Evolutionary conservation across 345 rosid species (phyloP).

Genomic region (Melastoma malabathricum): DNA sequence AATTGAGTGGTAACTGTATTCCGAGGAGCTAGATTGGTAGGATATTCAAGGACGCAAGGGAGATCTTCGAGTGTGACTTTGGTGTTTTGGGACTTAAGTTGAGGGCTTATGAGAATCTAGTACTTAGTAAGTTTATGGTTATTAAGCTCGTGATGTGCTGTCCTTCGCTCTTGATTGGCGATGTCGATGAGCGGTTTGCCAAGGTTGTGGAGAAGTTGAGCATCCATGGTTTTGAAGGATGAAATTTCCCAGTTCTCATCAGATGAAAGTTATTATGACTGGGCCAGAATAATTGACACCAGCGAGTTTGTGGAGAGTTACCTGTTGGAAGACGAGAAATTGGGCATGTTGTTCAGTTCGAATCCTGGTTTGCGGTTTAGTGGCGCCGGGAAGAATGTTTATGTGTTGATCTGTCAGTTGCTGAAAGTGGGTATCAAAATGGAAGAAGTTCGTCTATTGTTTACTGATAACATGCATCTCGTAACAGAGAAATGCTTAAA

Average conservation of each 20-base stretch:
- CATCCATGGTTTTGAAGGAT: conserved; percentile 33
- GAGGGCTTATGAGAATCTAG: conserved; percentile 42
- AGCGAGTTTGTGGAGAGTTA: conserved; percentile 49
- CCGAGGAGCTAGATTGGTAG: conserved; percentile 59
- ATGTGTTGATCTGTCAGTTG: conserved; percentile 44
- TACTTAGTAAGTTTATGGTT: conserved; percentile 37
- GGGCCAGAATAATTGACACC: conserved; percentile 47
- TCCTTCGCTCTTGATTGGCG: conserved; percentile 39
- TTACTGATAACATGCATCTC: conserved; percentile 37
- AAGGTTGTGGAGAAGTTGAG: conserved; percentile 37
- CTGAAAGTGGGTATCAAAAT: conserved; percentile 44
- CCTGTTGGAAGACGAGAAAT: conserved; percentile 40
- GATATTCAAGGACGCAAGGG: conserved; percentile 50
- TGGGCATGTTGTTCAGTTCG: conserved; percentile 25
- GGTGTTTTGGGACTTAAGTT: conserved; percentile 38
- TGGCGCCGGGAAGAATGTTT: conserved; percentile 53
- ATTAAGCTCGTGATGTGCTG: conserved; percentile 48
- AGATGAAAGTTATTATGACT: conserved; percentile 26
- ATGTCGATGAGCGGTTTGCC: conserved; percentile 33
- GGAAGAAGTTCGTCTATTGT: conserved; percentile 30
- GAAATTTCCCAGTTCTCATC: conserved; percentile 33
- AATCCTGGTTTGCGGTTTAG: conserved; percentile 44
- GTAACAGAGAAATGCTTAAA: conserved; percentile 29
- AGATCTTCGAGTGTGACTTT: conserved; percentile 30
- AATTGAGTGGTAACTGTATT: conserved; percentile 51